Evolutionary conservation across 768 basidiomycete genomes (phyloP).

Genomic region (Rhodosporidiobolus sp.): DNA sequence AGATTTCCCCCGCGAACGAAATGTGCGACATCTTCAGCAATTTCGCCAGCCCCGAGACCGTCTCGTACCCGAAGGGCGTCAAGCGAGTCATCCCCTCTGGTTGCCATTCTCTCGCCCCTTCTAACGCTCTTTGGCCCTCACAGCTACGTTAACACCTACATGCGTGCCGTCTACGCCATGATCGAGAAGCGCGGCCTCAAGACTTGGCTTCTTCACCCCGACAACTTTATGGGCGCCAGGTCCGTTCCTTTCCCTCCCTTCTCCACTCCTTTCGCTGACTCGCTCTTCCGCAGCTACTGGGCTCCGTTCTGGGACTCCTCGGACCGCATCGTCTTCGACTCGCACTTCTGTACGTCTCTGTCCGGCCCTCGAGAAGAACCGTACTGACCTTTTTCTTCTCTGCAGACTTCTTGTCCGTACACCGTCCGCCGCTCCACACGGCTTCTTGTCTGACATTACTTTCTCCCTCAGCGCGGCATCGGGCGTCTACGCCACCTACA

Average conservation of each 20-base stretch:
- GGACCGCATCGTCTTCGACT: conserved; percentile 13
- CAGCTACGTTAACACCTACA: conserved; percentile 21
- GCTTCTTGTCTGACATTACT: too few species aligned
- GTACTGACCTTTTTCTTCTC: too few species aligned
- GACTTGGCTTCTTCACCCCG: neutral
- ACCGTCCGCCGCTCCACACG: neutral
- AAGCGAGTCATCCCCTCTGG: too few species aligned
- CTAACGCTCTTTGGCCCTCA: too few species aligned
- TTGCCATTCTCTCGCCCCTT: too few species aligned
- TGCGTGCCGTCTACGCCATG: conserved; percentile 12
- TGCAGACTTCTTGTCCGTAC: neutral
- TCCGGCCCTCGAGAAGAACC: too few species aligned
- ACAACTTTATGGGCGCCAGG: conserved; percentile 5
- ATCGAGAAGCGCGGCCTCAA: neutral
- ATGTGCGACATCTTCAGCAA: too few species aligned
- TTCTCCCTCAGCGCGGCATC: too few species aligned
- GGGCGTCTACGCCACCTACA: conserved; percentile 6
- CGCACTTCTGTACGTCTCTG: neutral
- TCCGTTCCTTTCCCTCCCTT: too few species aligned
- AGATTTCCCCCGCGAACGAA: too few species aligned
- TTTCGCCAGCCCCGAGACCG: conserved; percentile 12
- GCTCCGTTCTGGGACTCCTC: conserved; percentile 16
- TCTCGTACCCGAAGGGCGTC: conserved; percentile 17
- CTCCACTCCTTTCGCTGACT: too few species aligned
- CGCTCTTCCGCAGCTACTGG: conserved; percentile 4